phyloP scores from a whole-genome alignment of 768 basidiomycete species.

The Macrolepiota fuliginosa region DNA sequence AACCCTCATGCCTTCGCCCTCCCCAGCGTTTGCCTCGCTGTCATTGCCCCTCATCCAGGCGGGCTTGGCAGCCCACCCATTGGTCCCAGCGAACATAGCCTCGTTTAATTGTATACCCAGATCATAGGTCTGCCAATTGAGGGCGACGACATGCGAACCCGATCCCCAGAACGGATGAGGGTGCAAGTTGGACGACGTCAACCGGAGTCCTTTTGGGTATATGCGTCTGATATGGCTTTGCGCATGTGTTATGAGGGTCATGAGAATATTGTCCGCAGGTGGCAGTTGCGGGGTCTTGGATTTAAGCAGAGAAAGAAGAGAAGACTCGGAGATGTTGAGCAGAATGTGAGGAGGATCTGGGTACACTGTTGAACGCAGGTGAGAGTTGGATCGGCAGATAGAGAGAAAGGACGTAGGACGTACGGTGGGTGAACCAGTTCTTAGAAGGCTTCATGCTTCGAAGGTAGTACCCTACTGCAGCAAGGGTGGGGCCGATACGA shows the following conservation, averaged over 20 bases:
- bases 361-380: conserved; percentile 26
- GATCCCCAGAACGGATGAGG: conserved; percentile 52
- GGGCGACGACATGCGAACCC: conserved; percentile 54
- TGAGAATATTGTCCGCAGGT: conserved; percentile 15
- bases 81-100: conserved; percentile 55
- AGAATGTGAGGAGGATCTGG: conserved; percentile 45
- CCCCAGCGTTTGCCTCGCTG: neutral
- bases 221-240: conserved; percentile 48
- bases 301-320: conserved; percentile 32
- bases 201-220: conserved; percentile 56
- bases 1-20: conserved; percentile 17
- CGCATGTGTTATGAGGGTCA: conserved; percentile 40
- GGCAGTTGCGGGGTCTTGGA: neutral
- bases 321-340: conserved; percentile 61
- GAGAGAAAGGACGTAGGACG: conserved; percentile 12
- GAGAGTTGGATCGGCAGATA: neutral
- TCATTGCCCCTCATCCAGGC: conserved; percentile 10
- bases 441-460: conserved; percentile 60
- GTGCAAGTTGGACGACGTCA: conserved; percentile 53
- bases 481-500: conserved; percentile 28
- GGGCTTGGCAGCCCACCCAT: conserved; percentile 45
- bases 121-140: conserved; percentile 68
- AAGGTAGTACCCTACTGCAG: conserved; percentile 56
- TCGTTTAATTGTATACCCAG: conserved; percentile 59
- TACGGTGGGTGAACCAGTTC: conserved; percentile 46